A percentile compares a stretch with the other conserved stretches of the same genome.
These are phyloP conservation scores for Colletotrichum sp. DNA, from an alignment of 2,329 filamentous ascomycete species.

Conservation along the genomic window DNA sequence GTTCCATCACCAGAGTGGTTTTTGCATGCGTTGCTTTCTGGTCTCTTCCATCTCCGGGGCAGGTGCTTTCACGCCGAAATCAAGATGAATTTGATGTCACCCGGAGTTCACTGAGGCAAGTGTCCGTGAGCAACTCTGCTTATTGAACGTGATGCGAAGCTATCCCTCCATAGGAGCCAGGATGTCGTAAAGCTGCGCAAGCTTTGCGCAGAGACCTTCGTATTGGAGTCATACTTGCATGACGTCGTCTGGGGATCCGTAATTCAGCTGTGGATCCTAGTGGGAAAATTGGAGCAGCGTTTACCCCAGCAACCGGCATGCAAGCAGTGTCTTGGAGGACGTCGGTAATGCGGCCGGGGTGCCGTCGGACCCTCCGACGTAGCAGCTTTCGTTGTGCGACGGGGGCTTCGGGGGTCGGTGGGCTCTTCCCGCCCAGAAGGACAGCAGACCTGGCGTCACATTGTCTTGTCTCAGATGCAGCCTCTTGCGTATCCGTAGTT, in stretches of 20 bases:
- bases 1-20: neutral
- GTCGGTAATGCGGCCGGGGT: conserved; percentile 8
- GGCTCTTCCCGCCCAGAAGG: neutral
- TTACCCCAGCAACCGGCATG: conserved; percentile 11
- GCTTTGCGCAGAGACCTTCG: neutral
- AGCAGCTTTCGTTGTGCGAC: neutral
- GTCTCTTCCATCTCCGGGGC: neutral
- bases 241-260: conserved; percentile 20
- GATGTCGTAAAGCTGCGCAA: neutral
- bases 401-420: neutral
- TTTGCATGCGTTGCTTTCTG: neutral
- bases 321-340: neutral
- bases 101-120: neutral
- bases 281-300: conserved; percentile 7
- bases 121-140: neutral
- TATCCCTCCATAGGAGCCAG: neutral
- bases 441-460: neutral
- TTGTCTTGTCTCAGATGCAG: neutral
- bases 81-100: neutral
- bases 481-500: neutral
- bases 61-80: neutral
- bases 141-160: neutral
- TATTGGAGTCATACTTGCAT: conserved; percentile 11
- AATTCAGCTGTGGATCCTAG: neutral
- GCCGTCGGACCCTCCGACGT: conserved; percentile 9